A percentile compares a stretch with the other conserved stretches of the same genome.
Evolutionary conservation across 768 basidiomycete genomes (phyloP).

Genomic region (Candolleomyces eurysporus): DNA sequence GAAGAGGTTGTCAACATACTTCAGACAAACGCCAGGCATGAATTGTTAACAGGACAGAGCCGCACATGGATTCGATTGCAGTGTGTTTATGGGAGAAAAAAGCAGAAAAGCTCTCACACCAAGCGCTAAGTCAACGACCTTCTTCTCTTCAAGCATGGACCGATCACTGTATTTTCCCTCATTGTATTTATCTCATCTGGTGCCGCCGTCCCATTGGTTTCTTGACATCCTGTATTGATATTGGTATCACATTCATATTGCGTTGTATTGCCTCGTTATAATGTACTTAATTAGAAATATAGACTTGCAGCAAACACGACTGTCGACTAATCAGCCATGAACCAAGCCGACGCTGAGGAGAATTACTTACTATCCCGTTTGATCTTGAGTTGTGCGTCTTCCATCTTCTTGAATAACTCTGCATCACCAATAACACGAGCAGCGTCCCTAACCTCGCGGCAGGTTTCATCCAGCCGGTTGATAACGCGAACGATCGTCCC

Average conservation of each 20-base stretch:
- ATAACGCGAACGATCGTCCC: constrained; percentile 97
- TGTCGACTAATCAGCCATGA: constrained; percentile 24
- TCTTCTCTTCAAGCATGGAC: too few species aligned
- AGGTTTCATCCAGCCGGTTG: constrained; percentile 94
- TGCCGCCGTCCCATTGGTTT: too few species aligned
- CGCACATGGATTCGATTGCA: neutral
- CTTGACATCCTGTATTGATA: too few species aligned
- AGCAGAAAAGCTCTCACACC: too few species aligned
- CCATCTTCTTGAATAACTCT: constrained; percentile 97
- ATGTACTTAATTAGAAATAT: constrained; percentile 58
- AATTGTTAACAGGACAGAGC: neutral
- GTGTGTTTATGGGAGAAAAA: neutral
- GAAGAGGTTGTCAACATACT: neutral
- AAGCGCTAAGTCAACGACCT: too few species aligned
- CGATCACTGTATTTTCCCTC: too few species aligned
- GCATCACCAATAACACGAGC: constrained; percentile 97
- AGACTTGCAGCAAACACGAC: constrained; percentile 87
- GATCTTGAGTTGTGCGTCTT: constrained; percentile 89
- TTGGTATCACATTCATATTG: too few species aligned
- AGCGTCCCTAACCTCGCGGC: constrained; percentile 94
- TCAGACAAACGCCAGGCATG: neutral
- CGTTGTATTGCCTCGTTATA: neutral
- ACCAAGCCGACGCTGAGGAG: neutral
- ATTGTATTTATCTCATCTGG: too few species aligned
- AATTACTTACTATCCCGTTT: constrained; percentile 87